Conservation (phyloP, 441 rosid genomes). For the Gossypium schwendimanii region DNA sequence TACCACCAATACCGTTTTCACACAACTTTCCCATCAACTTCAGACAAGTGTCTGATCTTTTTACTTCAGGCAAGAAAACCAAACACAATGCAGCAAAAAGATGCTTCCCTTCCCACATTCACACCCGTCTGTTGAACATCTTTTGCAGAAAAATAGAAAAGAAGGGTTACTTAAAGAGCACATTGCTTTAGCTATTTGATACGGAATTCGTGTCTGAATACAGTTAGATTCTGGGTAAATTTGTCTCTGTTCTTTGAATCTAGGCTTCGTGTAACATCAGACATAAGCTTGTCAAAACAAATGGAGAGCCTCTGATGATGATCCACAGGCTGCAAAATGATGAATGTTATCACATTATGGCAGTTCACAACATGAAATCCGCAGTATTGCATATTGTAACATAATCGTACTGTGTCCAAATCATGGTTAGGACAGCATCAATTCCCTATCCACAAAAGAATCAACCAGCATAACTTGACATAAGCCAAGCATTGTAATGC, state of each 20-base stretch:
- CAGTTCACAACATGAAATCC: background rate
- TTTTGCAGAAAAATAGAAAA: conserved; percentile 21
- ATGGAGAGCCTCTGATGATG: conserved; percentile 76
- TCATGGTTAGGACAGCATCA: background rate
- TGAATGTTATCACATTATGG: conserved; percentile 1
- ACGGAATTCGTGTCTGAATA: conserved; percentile 86
- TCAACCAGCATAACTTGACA: background rate
- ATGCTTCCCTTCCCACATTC: conserved; percentile 14
- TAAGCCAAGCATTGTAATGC: background rate
- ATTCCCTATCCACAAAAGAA: background rate
- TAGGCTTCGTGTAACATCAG: conserved; percentile 73
- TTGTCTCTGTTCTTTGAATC: conserved; percentile 96
- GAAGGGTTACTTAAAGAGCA: conserved; percentile 10
- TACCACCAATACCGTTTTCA: conserved; percentile 17
- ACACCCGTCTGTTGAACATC: conserved; percentile 16
- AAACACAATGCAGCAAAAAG: conserved; percentile 10
- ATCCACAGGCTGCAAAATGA: conserved; percentile 67
- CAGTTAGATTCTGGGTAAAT: conserved; percentile 82
- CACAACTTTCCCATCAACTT: background rate
- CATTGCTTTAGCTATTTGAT: conserved; percentile 40
- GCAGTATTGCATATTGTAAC: background rate
- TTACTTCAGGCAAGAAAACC: conserved; percentile 11
- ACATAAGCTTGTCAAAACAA: conserved; percentile 89
- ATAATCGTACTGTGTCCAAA: background rate
- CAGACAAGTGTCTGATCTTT: conserved; percentile 9